These are phyloP conservation scores for Psilocybe cubensis DNA, from an alignment of 768 basidiomycete genomes.

Conservation along the genomic window DNA sequence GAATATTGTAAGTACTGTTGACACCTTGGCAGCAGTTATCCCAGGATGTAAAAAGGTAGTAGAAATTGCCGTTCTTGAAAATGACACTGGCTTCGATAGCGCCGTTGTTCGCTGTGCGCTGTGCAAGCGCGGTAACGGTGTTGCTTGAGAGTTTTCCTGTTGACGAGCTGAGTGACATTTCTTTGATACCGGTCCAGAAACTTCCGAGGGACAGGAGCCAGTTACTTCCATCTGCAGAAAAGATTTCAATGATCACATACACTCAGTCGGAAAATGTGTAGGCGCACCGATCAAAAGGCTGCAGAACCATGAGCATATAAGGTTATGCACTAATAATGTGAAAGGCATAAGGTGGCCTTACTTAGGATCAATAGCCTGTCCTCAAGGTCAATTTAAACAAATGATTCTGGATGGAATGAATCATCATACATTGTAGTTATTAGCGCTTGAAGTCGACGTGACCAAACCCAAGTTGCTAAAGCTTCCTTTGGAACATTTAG, in stretches of 20 bases:
- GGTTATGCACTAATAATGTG: background rate
- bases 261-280: background rate
- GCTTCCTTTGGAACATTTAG: constrained; percentile 28
- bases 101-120: constrained; percentile 44
- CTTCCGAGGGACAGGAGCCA: constrained; percentile 58
- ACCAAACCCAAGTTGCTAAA: constrained; percentile 53
- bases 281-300: constrained; percentile 35
- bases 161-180: constrained; percentile 39
- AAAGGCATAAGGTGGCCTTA: constrained; percentile 23
- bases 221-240: constrained; percentile 36
- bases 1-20: constrained; percentile 61
- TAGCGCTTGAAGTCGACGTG: constrained; percentile 40
- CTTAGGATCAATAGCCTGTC: constrained; percentile 60
- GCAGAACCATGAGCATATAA: background rate
- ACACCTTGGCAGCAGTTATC: constrained; percentile 55
- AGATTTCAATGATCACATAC: background rate
- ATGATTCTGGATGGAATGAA: background rate
- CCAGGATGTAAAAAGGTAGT: constrained; percentile 62
- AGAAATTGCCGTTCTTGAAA: constrained; percentile 47
- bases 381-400: background rate
- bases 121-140: constrained; percentile 45
- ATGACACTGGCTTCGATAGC: constrained; percentile 55
- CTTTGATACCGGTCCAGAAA: constrained; percentile 61
- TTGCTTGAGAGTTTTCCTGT: constrained; percentile 44
- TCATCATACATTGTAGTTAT: constrained; percentile 44